Evolutionary conservation across 1,284 basidiomycete species (phyloP), one percentile per base, ranked within the genome.

Genomic region (Microbotryum scabiosae): DNA sequence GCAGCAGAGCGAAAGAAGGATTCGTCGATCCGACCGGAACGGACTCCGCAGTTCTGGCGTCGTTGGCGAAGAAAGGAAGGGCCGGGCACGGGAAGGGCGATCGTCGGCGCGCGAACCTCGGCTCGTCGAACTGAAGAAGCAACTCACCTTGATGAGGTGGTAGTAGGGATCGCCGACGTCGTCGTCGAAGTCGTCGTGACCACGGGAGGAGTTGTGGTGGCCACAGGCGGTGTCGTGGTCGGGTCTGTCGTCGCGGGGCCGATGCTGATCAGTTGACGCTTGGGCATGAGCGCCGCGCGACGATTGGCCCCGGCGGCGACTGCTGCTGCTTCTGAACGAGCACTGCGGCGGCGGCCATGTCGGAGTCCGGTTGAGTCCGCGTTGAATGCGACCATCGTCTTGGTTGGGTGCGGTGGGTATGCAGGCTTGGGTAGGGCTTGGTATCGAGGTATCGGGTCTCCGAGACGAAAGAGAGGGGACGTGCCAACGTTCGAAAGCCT

Each of bases 161-260:
- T 25, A 4, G 59, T 23, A 26, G 47, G 30, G 10, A 48, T 43
- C 8, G 28, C 28, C 4, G 45, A 2, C n/a, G 43, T 49, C 10
- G 32, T 53, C n/a, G 62, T 54, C n/a, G n/a, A n/a, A n/a, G n/a
- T n/a, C 9, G 61, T 56, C 18, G 61, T 30, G 28, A 5, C 56
- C 12, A 45, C 53, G 10, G 51, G 26, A 44, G 36, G 44, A 25
- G 26, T 14, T 0, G 28, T 54, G 2, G 53, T n/a, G 21, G 5
- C 21, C 41, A 16, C 14, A 6, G 5, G 9, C 18, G 58, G 36
- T n/a, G 58, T 50, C 20, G 58, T 47, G 8, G 36, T 51, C 41
- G 56, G 10, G 23, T 23, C 41, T 20, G 58, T 14, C 52, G 46
- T 45, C 5, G 56, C 36, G 36, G 36, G 14, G 36, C 36, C 36